These are phyloP conservation scores for Funneliformis mosseae DNA, from an alignment of 192 early-diverging fungal species.

Conservation along the genomic window DNA sequence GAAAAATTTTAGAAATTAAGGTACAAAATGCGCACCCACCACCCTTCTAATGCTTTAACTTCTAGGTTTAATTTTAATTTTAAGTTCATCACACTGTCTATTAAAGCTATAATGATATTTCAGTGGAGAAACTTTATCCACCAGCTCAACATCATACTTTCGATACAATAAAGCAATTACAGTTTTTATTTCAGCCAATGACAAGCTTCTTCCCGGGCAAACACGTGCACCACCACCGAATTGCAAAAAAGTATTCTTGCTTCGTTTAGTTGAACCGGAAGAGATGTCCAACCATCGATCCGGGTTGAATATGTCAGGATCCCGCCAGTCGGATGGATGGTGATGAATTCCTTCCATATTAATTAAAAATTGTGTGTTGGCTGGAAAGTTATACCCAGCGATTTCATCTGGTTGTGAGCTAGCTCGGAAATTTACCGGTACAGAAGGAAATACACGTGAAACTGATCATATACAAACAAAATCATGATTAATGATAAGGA, in stretches of 20 bases:
- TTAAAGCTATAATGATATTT: not conserved
- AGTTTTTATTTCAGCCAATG: not conserved
- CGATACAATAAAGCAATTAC: not conserved
- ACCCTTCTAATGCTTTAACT: not conserved
- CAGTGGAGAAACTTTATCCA: not conserved
- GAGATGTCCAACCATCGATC: not conserved
- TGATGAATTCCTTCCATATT: not conserved
- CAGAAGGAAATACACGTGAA: not conserved
- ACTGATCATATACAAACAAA: not conserved
- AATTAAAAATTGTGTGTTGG: not conserved
- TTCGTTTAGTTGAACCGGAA: not conserved
- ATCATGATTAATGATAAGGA: not conserved
- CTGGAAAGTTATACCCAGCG: not conserved
- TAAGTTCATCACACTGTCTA: not conserved
- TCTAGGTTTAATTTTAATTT: not conserved
- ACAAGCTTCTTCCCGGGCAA: not conserved
- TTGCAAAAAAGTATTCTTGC: not conserved
- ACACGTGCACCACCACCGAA: not conserved
- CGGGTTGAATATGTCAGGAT: not conserved
- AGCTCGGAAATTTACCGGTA: not conserved
- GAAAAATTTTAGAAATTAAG: no score
- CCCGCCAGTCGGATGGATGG: not conserved
- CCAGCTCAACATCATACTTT: not conserved
- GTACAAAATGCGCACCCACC: no score
- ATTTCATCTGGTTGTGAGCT: not conserved